A percentile compares a stretch with the other conserved stretches of the same genome.
Conservation (phyloP, 768 basidiomycete genomes). For the Lactarius hatsudake region DNA sequence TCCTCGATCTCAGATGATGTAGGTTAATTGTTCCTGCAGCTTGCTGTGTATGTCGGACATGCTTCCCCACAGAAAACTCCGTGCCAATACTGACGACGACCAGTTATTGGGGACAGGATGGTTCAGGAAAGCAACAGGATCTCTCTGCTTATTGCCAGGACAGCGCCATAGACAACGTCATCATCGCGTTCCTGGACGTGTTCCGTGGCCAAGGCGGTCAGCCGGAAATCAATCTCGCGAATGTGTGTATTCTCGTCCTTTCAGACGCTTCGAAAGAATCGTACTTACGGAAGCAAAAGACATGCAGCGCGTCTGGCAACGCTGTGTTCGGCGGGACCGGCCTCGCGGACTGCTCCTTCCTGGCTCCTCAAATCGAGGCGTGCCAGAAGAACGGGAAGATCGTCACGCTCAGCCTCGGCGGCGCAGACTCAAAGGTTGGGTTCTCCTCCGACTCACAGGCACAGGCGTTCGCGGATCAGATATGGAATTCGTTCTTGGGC, state of each 20-base stretch:
- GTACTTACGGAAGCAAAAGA: slow-evolving; percentile 32
- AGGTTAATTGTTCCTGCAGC: slow-evolving; percentile 35
- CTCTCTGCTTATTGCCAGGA: slow-evolving; percentile 9
- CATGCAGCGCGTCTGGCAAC: slow-evolving; percentile 41
- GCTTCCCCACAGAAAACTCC: not conserved
- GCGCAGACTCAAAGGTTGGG: slow-evolving; percentile 42
- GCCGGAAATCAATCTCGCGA: slow-evolving; percentile 69
- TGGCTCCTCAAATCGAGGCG: slow-evolving; percentile 44
- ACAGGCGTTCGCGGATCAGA: slow-evolving; percentile 35
- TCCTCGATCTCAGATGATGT: not conserved
- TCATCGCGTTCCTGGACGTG: slow-evolving; percentile 13
- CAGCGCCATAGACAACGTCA: slow-evolving; percentile 13
- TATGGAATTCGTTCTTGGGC: slow-evolving; percentile 52
- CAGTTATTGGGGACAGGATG: slow-evolving; percentile 19
- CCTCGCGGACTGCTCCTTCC: slow-evolving; percentile 41
- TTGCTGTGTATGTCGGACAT: slow-evolving; percentile 49
- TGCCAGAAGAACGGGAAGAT: slow-evolving; percentile 50
- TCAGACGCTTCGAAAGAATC: not conserved
- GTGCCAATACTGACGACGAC: slow-evolving; percentile 50
- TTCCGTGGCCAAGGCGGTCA: slow-evolving; percentile 33
- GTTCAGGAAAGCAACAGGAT: slow-evolving; percentile 2
- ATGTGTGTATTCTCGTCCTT: slow-evolving; percentile 40
- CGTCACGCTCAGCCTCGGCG: slow-evolving; percentile 48
- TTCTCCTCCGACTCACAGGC: slow-evolving; percentile 42
- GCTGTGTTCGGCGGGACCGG: slow-evolving; percentile 42